Evolutionary conservation across 352 stramenopile species (phyloP), one percentile per base, ranked within the genome.

Genomic region (Pseudoperonospora humuli): DNA sequence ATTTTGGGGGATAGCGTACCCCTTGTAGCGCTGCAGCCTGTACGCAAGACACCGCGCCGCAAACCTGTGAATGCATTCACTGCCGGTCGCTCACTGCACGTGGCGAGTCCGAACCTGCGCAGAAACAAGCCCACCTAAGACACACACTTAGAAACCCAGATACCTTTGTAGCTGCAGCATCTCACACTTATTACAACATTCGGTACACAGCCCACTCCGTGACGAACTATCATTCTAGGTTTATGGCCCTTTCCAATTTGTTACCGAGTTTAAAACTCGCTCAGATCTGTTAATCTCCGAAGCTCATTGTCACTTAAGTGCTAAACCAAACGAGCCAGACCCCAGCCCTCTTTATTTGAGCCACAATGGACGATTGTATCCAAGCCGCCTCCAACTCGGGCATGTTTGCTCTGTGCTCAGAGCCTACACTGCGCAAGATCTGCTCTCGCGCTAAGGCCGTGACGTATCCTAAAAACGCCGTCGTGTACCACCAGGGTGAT

Each of bases 341-440:
- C 35, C 29, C 39, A 42, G 46, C 34, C 32, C 7, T 24, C 17
- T 38, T 38, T 25, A 6, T 19, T 25, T 31, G 11, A 20, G 45
- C 28, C 9, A 38, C 27, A 32, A 79, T 76, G 65, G 65, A 86
- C 47, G 76, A 85, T 40, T 92, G 79, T 52, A 42, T 86, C 25
- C 55, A 76, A 48, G 64, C 62, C 50, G 70, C 78, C n/a, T 57
- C 65, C 33, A 71, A 67, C 45, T 75, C 64, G 33, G 75, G 76
- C 60, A 83, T 94, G 57, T 94, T 94, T 55, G 59, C 73, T 44
- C 69, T 85, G 44, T 92, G 79, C 69, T 86, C 72, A 7, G 79
- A 92, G 60, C 58, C 69, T 19, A 89, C 82, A 56, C 65, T 91
- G 56, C 74, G 73, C 49, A 70, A 79, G 54, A 83, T 94, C 54